A percentile compares a stretch with the other conserved stretches of the same genome.
phyloP scores from a whole-genome alignment of 1,284 basidiomycete genomes.

The Tausonia pullulans region DNA sequence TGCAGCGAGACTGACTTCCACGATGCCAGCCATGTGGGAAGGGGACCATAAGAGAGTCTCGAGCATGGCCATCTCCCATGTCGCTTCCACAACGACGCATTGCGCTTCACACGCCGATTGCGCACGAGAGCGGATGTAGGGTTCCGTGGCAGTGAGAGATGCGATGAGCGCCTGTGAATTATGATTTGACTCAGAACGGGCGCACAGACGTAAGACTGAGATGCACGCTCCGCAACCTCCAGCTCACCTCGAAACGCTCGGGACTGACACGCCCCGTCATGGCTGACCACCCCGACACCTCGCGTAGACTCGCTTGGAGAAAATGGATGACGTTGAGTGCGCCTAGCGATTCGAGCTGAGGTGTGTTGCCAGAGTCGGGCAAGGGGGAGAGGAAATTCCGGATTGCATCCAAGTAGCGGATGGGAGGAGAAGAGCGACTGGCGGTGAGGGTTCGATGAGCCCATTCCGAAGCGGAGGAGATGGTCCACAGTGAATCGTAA shows the following conservation, averaged over 20 bases:
- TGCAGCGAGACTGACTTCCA: conserved; percentile 24
- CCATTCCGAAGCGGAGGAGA: conserved; percentile 20
- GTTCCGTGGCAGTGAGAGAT: conserved; percentile 19
- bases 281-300: conserved; percentile 26
- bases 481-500: conserved; percentile 18
- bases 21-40: conserved; percentile 24
- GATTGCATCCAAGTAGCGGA: conserved; percentile 20
- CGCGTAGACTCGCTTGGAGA: conserved; percentile 21
- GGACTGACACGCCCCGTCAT: conserved; percentile 25
- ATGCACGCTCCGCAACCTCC: not conserved
- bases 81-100: conserved; percentile 17
- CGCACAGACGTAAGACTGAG: not conserved
- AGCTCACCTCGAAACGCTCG: conserved; percentile 24
- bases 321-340: conserved; percentile 21
- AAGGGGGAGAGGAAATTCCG: conserved; percentile 2
- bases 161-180: conserved; percentile 17
- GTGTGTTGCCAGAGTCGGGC: too few species aligned
- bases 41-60: conserved; percentile 25
- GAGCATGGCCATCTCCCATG: conserved; percentile 25
- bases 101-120: not conserved
- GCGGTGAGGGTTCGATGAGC: conserved; percentile 21
- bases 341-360: not conserved
- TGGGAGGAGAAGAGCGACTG: not conserved
- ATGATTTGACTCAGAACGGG: not conserved
- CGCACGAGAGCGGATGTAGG: conserved; percentile 7